Evolutionary conservation across 805 yeast species (phyloP), one percentile per base, ranked within the genome.

Genomic region (Candida corydali): DNA sequence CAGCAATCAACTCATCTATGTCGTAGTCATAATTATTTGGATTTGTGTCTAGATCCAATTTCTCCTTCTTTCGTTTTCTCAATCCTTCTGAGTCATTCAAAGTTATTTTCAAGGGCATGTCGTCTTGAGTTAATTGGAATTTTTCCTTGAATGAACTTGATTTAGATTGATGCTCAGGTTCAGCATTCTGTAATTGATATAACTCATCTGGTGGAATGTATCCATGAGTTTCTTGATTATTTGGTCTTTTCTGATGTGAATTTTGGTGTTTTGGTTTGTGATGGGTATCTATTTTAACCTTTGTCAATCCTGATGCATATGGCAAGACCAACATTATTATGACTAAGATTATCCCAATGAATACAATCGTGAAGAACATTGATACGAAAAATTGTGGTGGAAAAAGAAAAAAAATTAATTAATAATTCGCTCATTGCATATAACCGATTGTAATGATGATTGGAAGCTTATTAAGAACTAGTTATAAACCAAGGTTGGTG

Each of bases 301-400:
- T 55, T 3, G 78, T 75, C 33, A 77, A 51, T 3, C 80, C 80
- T 4, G 76, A 67, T 10, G 70, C 43, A 34, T 69, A 55, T 5
- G 84, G 84, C 24, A 78, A 63, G 8, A 62, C 47, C 9, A 70
- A 34, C 2, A 73, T 51, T 16, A 71, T 48, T 0, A 61, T 58
- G 9, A 73, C 54, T 8, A 75, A 56, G 12, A 73, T 50, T 5
- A 69, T 43, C n/a, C 76, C 60, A 11, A 75, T 43, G 2, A 68
- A 34, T 8, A 75, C 23, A 20, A 65, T 59, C 1, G 63, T 49
- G 30, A 64, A 49, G 26, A 73, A 55, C 71, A 66, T 65, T n/a
- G 18, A 23, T 15, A 38, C 20, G n/a, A 9, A 25, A 32, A 25
- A 32, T 25, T 26, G 17, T 26, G 36, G 36, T 16, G 15, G 18